Conservation (phyloP, 257 asterid species). For the Echium plantagineum region DNA sequence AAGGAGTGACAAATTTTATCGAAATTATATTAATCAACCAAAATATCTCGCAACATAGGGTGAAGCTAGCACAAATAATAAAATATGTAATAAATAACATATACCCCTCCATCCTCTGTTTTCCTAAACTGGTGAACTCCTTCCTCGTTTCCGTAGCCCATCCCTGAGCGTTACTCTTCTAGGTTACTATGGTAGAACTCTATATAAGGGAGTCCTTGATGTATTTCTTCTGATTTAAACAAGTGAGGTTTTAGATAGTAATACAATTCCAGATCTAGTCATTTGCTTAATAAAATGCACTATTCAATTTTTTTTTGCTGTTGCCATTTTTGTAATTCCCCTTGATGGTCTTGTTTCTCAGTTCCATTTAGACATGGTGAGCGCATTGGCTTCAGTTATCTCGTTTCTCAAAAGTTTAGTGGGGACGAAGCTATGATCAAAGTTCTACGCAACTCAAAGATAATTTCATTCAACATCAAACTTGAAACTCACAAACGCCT, state of each 20-base stretch:
- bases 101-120: too few species aligned
- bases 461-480: slow-evolving; percentile 9
- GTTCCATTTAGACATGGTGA: slow-evolving; percentile 21
- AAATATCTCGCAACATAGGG: too few species aligned
- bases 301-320: neutral
- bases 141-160: too few species aligned
- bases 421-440: slow-evolving; percentile 18
- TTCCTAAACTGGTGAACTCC: too few species aligned
- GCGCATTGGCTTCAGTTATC: slow-evolving; percentile 23
- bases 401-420: slow-evolving; percentile 18
- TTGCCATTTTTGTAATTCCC: neutral
- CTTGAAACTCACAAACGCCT: slow-evolving; percentile 14
- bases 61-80: too few species aligned
- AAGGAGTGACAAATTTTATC: too few species aligned
- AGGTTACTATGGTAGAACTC: too few species aligned
- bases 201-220: too few species aligned
- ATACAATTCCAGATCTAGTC: neutral
- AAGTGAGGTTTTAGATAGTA: neutral
- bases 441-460: slow-evolving; percentile 20
- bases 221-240: neutral
- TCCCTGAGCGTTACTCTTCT: too few species aligned
- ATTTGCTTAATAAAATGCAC: neutral
- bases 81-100: too few species aligned
- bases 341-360: slow-evolving; percentile 1
- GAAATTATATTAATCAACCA: too few species aligned